phyloP scores from a whole-genome alignment of 192 early-diverging fungal genomes.

The Thoreauomyces humboldtii region DNA sequence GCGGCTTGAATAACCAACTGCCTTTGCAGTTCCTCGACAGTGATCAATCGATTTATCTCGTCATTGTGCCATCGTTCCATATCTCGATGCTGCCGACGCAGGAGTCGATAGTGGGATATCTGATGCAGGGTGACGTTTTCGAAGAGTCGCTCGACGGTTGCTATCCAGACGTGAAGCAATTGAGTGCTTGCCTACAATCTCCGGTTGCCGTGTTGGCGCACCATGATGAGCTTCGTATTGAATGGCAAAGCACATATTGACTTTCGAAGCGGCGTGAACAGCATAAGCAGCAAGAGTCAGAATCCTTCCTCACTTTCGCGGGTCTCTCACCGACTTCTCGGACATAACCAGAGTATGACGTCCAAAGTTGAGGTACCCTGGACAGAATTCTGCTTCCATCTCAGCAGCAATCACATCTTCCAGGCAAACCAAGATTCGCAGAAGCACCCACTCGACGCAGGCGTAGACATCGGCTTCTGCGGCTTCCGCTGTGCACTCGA shows the following conservation, averaged over 20 bases:
- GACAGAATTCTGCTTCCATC: slow-evolving; percentile 20
- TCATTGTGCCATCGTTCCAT: slow-evolving; percentile 15
- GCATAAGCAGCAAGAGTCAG: not conserved
- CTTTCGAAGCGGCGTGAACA: not conserved
- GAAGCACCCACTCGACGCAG: slow-evolving; percentile 23
- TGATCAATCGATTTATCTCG: slow-evolving; percentile 7
- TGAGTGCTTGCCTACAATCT: not conserved
- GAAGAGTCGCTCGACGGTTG: slow-evolving; percentile 8
- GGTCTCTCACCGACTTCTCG: slow-evolving; percentile 24
- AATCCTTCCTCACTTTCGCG: not conserved
- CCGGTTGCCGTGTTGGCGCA: not conserved
- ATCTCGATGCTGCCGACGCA: slow-evolving; percentile 13
- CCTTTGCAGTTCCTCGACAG: slow-evolving; percentile 4
- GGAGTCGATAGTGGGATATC: slow-evolving; percentile 10
- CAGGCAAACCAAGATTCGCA: not conserved
- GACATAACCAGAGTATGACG: slow-evolving; percentile 28
- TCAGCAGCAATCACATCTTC: too few relatives aligned
- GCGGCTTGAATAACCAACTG: not conserved
- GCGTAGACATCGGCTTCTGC: slow-evolving; percentile 2
- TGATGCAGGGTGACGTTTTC: slow-evolving; percentile 19
- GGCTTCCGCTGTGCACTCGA: slow-evolving; percentile 1
- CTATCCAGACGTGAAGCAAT: not conserved
- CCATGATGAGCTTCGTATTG: slow-evolving; percentile 19
- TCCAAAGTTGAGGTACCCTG: slow-evolving; percentile 24
- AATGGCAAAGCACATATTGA: slow-evolving; percentile 29